Base-by-base conservation (phyloP, 1,139 yeast genomes). In the Hyphopichia pseudoburtonii region DNA sequence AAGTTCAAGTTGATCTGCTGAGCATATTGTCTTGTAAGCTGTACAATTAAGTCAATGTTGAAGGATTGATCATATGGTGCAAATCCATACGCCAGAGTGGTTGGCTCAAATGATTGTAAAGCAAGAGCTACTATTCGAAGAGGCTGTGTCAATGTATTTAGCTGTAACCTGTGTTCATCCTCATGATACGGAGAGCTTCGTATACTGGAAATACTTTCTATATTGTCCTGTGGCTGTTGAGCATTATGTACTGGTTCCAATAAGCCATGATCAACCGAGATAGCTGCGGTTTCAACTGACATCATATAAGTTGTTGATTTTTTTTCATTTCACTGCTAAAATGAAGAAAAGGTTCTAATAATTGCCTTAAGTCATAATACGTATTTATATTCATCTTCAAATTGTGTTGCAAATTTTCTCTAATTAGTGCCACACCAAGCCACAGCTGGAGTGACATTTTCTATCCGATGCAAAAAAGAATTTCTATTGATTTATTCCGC, bases 181-280 rank as follows among this genome's bases (percentile, higher is more conserved):
- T 59, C 64, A 21, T 39, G 34, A 38, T 60, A 62, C 3, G 68
- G 67, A 16, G 64, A 59, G 3, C 65, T 45, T 31, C 56, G 45
- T 30, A 59, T 30, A 12, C 15, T 6, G n/a, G 10, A 12, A 4
- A 21, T 7, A 10, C 10, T 21, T 10, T 7, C 9, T 7, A 21
- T 21, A 21, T 21, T n/a, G n/a, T n/a, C 23, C 10, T 7, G 23
- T 7, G 23, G 23, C 7, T 7, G 9, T 21, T 21, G 23, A 7
- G 23, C 7, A 21, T 21, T 10, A 21, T 21, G 23, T 21, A 21
- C 23, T 7, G 10, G 9, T 7, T 21, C 23, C 10, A 21, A 10
- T 21, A 21, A 21, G 7, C 23, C 23, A n/a, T n/a, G n/a, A n/a
- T n/a, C n/a, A n/a, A n/a, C n/a, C n/a, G n/a, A n/a, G n/a, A n/a